phyloP scores from a whole-genome alignment of 768 basidiomycete genomes.

The Pholiota molesta region DNA sequence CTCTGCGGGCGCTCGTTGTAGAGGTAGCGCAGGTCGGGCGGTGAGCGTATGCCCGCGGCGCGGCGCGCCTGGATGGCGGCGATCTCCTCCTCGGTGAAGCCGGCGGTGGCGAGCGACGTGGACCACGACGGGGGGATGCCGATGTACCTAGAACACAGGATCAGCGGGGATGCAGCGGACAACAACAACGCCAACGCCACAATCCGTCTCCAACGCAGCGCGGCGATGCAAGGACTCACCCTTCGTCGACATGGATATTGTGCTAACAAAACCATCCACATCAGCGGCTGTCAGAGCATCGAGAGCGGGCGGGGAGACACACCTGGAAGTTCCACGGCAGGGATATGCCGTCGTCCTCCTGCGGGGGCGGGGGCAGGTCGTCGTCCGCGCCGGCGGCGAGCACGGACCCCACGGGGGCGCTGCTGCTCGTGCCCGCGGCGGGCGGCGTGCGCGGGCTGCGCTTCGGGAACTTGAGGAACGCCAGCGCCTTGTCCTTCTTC shows the following conservation, averaged over 20 bases:
- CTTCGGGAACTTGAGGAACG: conserved; percentile 47
- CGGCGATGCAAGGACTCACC: conserved; percentile 38
- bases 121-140: conserved; percentile 81
- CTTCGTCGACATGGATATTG: conserved; percentile 80
- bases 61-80: conserved; percentile 52
- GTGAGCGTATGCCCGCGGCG: conserved; percentile 36
- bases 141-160: conserved; percentile 41
- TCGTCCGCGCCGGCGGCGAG: conserved; percentile 25
- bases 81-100: conserved; percentile 74
- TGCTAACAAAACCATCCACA: conserved; percentile 43
- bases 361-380: conserved; percentile 24
- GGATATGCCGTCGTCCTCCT: conserved; percentile 65
- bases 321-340: conserved; percentile 80
- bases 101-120: conserved; percentile 57
- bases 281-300: no score
- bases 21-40: conserved; percentile 33
- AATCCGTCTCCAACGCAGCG: no score
- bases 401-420: conserved; percentile 6
- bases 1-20: conserved; percentile 39
- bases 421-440: conserved; percentile 10
- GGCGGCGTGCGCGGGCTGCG: conserved; percentile 34
- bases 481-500: conserved; percentile 39
- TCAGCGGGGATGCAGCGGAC: conserved; percentile 5
- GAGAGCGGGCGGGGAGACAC: conserved; percentile 20
- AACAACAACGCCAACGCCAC: not conserved